Conservation (phyloP, 2,329 filamentous ascomycete species). For the Fusarium devonianum region DNA sequence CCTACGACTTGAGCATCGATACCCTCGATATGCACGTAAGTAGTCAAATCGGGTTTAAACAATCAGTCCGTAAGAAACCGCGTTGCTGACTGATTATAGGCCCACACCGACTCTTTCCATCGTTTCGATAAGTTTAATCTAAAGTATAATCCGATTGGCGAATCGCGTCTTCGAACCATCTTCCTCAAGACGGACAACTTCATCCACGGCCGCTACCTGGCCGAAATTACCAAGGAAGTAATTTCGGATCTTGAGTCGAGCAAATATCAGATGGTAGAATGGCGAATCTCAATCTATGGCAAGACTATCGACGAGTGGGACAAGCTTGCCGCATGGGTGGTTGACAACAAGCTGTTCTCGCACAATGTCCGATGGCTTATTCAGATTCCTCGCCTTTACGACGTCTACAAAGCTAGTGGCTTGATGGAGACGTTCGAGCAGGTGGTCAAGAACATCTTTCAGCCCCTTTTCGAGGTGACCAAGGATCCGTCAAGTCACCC, state of each 20-base stretch:
- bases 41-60: conserved; percentile 27
- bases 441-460: conserved; percentile 89
- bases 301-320: conserved; percentile 95
- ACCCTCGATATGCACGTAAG: conserved; percentile 97
- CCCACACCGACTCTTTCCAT: conserved; percentile 97
- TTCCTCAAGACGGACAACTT: conserved; percentile 99
- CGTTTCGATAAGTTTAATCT: conserved; percentile 99
- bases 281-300: conserved; percentile 97
- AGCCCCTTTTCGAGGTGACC: conserved; percentile 93
- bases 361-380: conserved; percentile 98
- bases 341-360: conserved; percentile 97
- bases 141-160: conserved; percentile 97
- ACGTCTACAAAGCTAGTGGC: conserved; percentile 90
- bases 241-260: conserved; percentile 96
- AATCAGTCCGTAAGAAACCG: neutral
- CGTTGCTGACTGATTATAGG: conserved; percentile 55
- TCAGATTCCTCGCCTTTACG: conserved; percentile 91
- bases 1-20: conserved; percentile 97
- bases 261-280: conserved; percentile 99
- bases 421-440: conserved; percentile 91
- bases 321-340: conserved; percentile 94
- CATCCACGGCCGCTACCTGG: conserved; percentile 93
- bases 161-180: conserved; percentile 94
- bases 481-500: conserved; percentile 85
- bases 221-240: conserved; percentile 97